Evolutionary conservation across 352 stramenopile species (phyloP), one percentile per base, ranked within the genome.

Genomic region (Achlya hypogyna): DNA sequence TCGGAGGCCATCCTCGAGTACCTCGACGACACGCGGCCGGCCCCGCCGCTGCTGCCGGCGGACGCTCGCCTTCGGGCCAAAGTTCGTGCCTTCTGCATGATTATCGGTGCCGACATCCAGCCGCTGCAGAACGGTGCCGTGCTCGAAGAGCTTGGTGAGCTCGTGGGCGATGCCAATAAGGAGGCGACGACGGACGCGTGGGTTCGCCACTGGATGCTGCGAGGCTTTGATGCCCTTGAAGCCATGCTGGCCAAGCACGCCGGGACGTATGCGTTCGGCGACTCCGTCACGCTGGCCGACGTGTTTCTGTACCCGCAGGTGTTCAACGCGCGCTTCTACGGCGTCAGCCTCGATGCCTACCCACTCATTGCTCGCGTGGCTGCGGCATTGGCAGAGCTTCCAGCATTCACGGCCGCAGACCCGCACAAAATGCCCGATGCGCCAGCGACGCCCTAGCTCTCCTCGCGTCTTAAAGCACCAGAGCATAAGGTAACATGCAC

Each of bases 1-100:
- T 86, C 74, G 14, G 56, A 83, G 51, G 76, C 79, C 9, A 91
- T 91, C 29, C 77, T 93, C 45, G 79, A 89, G 53, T 90, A 90
- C 71, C 64, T 93, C 14, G 80, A 91, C 31, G 63, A 72, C 25
- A 72, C 71, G 22, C 84, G 82, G 72, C 60, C 76, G 16, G 40
- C 70, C 2, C 60, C 53, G 25, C n/a, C 28, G 14, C 63, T 88
- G 29, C 64, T 87, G 51, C 81, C 78, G 16, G 25, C 53, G n/a
- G 72, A 83, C 59, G 60, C 71, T 22, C 27, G 74, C 18, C 70
- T 79, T 27, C 67, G 72, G 27, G 70, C 71, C 23, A 71, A 69
- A 20, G 75, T 71, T 9, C 71, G 72, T 29, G 68, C 82, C 71
- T 73, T 87, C 28, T 74, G 72, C 4, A 71, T 88, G 64, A 75